Percentiles rank a stretch among this genome's conserved stretches.
These are phyloP conservation scores for Vigna reflexopilosa DNA, from an alignment of 306 rosid species.

Conservation along the genomic window DNA sequence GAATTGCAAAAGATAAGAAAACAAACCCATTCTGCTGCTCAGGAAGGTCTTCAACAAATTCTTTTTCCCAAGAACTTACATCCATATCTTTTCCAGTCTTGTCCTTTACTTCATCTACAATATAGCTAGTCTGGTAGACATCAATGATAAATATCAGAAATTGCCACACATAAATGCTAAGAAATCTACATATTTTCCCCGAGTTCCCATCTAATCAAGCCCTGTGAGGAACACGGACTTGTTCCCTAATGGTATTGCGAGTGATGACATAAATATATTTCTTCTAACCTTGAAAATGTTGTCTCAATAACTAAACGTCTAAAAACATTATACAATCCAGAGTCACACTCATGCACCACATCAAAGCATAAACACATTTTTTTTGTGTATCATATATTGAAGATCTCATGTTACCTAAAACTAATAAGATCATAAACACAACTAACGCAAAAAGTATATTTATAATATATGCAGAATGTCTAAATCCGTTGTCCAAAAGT, in stretches of 20 bases:
- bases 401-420: neutral
- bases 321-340: neutral
- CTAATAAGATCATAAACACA: neutral
- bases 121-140: constrained; percentile 75
- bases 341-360: neutral
- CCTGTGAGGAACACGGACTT: neutral
- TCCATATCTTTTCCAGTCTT: constrained; percentile 78
- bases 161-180: neutral
- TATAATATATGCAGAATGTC: neutral
- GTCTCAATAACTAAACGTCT: neutral
- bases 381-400: neutral
- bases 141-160: constrained; percentile 42
- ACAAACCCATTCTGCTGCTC: constrained; percentile 87
- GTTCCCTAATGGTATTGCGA: neutral
- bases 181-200: constrained; percentile 4
- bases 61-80: constrained; percentile 76
- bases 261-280: neutral
- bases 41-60: constrained; percentile 90
- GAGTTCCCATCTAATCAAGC: constrained; percentile 15
- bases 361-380: neutral
- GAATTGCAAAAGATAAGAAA: constrained; percentile 28
- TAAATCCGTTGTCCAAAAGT: neutral
- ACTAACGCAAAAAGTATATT: neutral
- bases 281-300: constrained; percentile 11
- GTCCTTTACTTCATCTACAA: constrained; percentile 91